phyloP scores from a whole-genome alignment of 140 eudicot species.

The Cichorium intybus region DNA sequence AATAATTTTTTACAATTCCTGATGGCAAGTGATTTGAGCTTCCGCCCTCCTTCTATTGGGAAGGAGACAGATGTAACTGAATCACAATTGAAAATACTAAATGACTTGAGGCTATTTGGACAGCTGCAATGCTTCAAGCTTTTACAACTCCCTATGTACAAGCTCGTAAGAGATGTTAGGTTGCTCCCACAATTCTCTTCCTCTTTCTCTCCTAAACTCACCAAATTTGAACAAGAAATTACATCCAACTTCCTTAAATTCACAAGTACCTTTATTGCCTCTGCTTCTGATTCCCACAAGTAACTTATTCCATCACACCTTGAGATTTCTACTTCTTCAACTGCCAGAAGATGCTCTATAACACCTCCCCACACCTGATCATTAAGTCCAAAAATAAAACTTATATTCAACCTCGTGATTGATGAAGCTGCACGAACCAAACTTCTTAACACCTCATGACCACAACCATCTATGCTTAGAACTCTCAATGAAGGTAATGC shows the following conservation, averaged over 20 bases:
- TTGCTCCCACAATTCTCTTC: too few relatives aligned
- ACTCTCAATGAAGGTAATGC: not conserved
- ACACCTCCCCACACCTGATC: not conserved
- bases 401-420: not conserved
- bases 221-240: not conserved
- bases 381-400: not conserved
- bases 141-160: too few relatives aligned
- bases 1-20: not conserved
- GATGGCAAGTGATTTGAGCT: not conserved
- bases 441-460: not conserved
- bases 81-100: too few relatives aligned
- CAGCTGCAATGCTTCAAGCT: too few relatives aligned
- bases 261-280: not conserved
- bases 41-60: too few relatives aligned
- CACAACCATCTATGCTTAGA: not conserved
- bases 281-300: conserved; percentile 10
- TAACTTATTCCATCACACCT: not conserved
- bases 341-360: not conserved
- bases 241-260: not conserved
- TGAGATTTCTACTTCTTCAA: not conserved
- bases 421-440: conserved; percentile 8
- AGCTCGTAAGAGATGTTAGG: too few relatives aligned
- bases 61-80: too few relatives aligned
- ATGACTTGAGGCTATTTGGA: too few relatives aligned
- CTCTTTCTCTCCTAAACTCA: too few relatives aligned